Evolutionary conservation across 805 yeast genomes (phyloP), one percentile per base, ranked within the genome.

Genomic region (Danielia oregonensis): DNA sequence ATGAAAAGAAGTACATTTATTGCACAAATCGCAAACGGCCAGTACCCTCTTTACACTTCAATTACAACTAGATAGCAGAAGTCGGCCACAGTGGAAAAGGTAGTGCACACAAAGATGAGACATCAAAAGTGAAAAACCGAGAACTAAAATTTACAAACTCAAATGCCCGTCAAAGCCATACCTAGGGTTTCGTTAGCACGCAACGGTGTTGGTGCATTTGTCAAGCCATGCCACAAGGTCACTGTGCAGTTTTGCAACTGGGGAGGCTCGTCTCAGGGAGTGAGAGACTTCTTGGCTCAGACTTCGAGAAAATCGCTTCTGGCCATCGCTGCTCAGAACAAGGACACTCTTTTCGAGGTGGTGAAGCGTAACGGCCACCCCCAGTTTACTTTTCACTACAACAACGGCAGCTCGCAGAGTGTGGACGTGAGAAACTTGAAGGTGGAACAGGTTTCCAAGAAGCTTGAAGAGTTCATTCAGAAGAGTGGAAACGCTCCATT

Each of bases 221-320:
- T 85, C 6, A 65, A 69, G 16, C 87, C 89, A 25, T 88, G 97
- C 65, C 78, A 75, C 49, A 78, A 75, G 52, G 72, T 93, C 33
- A 72, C 82, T 1, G 58, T 93, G 29, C 82, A 85, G 41, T 93
- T 81, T 64, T 88, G 96, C 66, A 88, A 93, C 70, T 83, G 94
- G 82, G 97, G 97, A 27, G 97, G 97, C 15, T 83, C 95, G 2
- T 89, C 97, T 1, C 70, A 71, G 33, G 97, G 97, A 3, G 74
- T 88, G 65, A 70, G 88, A 54, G 50, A 47, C 27, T 42, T 47
- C 21, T 37, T 47, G 27, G 26, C 39, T 17, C 38, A 33, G 25
- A 21, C 15, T 5, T 25, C 38, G 8, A 29, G 26, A 11, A 79
- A 82, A 36, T 78, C 83, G 40, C 63, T 93, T 35, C 49, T 49